phyloP scores from a whole-genome alignment of 2,329 filamentous ascomycete genomes.

The Sarocladium oryzae region DNA sequence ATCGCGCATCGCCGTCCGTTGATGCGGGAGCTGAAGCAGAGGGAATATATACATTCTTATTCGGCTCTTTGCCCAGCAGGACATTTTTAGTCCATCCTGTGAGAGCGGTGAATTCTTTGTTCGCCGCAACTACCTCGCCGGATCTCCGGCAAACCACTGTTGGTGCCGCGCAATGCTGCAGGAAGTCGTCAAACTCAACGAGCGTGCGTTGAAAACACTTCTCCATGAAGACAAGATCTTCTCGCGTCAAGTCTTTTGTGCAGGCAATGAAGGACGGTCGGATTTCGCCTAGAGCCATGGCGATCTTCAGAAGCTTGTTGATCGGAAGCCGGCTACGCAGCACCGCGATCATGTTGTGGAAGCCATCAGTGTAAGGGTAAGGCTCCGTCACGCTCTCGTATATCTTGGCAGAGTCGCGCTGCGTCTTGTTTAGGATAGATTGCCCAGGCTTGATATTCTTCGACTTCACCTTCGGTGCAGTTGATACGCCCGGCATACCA shows the following conservation, averaged over 20 bases:
- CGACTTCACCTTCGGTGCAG: constrained; percentile 32
- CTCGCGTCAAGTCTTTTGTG: constrained; percentile 77
- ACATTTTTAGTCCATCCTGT: constrained; percentile 93
- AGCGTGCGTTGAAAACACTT: constrained; percentile 91
- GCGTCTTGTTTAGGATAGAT: constrained; percentile 50
- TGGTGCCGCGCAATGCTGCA: constrained; percentile 80
- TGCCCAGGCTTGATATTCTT: constrained; percentile 39
- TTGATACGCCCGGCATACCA: constrained; percentile 19
- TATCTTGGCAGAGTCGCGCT: constrained; percentile 72
- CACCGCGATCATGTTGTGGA: constrained; percentile 79
- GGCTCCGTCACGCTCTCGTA: constrained; percentile 87
- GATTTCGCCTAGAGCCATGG: constrained; percentile 80
- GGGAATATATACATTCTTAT: constrained; percentile 77
- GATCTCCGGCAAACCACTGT: constrained; percentile 88
- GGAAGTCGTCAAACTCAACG: constrained; percentile 88
- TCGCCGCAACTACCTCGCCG: constrained; percentile 89
- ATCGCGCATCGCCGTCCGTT: constrained; percentile 28
- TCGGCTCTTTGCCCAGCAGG: constrained; percentile 78
- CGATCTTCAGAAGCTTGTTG: constrained; percentile 73
- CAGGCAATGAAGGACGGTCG: constrained; percentile 90
- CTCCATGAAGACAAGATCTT: constrained; percentile 95
- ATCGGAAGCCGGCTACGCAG: constrained; percentile 72
- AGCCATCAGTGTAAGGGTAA: constrained; percentile 84
- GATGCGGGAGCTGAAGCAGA: constrained; percentile 16
- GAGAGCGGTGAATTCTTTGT: constrained; percentile 93